Percentiles rank a stretch among this genome's conserved stretches.
phyloP scores from a whole-genome alignment of 306 rosid genomes.

The Castanospermum australe region DNA sequence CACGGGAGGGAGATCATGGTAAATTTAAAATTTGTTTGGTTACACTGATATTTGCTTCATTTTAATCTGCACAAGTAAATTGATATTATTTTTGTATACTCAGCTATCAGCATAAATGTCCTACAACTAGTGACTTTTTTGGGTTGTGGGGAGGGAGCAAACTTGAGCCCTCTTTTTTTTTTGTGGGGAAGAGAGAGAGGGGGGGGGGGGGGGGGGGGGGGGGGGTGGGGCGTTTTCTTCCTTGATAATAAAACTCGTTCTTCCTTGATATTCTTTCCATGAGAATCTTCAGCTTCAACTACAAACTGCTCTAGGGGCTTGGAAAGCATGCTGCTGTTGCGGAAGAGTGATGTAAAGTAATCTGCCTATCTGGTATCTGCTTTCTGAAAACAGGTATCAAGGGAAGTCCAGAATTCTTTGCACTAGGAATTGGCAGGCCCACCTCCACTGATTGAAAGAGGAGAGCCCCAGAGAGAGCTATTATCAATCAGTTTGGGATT shows the following conservation, averaged over 20 bases:
- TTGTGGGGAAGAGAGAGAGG: not conserved
- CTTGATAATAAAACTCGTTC: too few relatives aligned
- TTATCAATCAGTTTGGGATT: conserved; percentile 44
- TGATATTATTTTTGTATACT: not conserved
- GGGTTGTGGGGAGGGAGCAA: too few relatives aligned
- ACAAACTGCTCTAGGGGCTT: not conserved
- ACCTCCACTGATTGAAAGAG: conserved; percentile 66
- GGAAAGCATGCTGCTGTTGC: not conserved
- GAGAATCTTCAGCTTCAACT: conserved; percentile 23
- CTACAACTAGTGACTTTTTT: not conserved
- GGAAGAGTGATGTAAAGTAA: conserved; percentile 9
- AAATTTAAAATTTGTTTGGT: not conserved
- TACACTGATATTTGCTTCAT: not conserved
- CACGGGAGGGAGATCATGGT: not conserved
- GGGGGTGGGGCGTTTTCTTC: too few relatives aligned
- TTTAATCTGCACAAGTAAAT: not conserved
- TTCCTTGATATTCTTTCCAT: not conserved
- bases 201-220: not conserved
- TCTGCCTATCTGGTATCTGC: conserved; percentile 12
- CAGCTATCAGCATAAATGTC: not conserved
- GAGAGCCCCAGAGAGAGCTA: conserved; percentile 35
- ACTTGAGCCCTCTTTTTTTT: too few relatives aligned
- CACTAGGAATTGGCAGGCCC: conserved; percentile 37
- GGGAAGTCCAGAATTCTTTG: not conserved
- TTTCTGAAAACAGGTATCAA: not conserved